phyloP scores from a whole-genome alignment of 1,139 yeast species.

The Suhomyces wounanorum region DNA sequence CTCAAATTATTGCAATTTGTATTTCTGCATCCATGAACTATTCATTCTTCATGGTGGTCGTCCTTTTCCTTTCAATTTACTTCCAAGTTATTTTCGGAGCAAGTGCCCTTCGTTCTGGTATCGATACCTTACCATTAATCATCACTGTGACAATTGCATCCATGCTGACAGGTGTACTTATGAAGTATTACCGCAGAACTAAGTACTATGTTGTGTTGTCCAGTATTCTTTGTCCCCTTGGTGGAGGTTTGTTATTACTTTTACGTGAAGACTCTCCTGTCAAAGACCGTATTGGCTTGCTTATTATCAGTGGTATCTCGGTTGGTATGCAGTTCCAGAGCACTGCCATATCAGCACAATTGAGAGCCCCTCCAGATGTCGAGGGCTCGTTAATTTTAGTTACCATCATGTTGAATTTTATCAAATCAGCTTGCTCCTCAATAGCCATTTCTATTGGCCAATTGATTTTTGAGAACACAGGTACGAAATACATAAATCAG shows the following conservation, averaged over 20 bases:
- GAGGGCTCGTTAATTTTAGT: slow-evolving; percentile 54
- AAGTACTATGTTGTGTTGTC: slow-evolving; percentile 51
- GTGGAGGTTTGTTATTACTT: slow-evolving; percentile 52
- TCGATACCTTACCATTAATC: slow-evolving; percentile 56
- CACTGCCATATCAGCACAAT: slow-evolving; percentile 52
- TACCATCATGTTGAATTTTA: slow-evolving; percentile 50
- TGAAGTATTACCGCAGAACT: slow-evolving; percentile 48
- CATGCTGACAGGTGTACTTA: slow-evolving; percentile 45
- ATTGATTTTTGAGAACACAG: slow-evolving; percentile 41
- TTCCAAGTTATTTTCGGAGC: slow-evolving; percentile 55
- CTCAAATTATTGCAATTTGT: slow-evolving; percentile 42
- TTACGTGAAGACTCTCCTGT: slow-evolving; percentile 38
- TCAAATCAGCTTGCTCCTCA: slow-evolving; percentile 51
- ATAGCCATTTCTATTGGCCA: slow-evolving; percentile 51
- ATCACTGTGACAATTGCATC: slow-evolving; percentile 54
- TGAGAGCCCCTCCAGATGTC: slow-evolving; percentile 51
- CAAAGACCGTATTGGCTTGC: slow-evolving; percentile 50
- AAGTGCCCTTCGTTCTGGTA: slow-evolving; percentile 58
- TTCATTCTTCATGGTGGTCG: slow-evolving; percentile 45
- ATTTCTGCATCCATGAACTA: slow-evolving; percentile 40
- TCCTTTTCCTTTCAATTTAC: slow-evolving; percentile 52
- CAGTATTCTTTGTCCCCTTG: slow-evolving; percentile 47
- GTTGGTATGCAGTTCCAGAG: slow-evolving; percentile 59
- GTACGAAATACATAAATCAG: slow-evolving; percentile 23
- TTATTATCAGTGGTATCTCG: slow-evolving; percentile 56